Evolutionary conservation across 257 asterid genomes (phyloP).

Genomic region (Solanum chilense): DNA sequence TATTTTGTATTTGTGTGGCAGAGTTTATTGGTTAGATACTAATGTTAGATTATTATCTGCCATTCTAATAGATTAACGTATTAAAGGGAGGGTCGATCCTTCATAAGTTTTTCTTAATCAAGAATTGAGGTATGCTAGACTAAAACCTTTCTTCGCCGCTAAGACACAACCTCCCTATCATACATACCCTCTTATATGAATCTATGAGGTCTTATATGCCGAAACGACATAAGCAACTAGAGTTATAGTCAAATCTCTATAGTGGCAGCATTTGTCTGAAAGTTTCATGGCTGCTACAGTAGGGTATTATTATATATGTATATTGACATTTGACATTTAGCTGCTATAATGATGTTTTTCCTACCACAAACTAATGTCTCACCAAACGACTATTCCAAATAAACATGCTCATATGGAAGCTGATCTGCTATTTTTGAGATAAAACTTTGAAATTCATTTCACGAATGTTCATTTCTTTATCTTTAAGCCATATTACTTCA

Average conservation of each 20-base stretch:
- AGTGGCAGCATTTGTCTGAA: background rate
- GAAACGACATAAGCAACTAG: background rate
- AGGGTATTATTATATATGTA: background rate
- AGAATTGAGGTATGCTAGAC: background rate
- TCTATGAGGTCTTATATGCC: background rate
- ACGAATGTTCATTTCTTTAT: background rate
- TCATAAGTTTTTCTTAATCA: background rate
- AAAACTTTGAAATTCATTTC: background rate
- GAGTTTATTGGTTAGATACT: background rate
- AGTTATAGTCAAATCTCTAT: background rate
- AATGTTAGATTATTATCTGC: background rate
- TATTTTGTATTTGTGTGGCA: background rate
- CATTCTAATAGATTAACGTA: background rate
- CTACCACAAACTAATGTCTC: background rate
- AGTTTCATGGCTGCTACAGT: background rate
- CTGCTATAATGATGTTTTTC: background rate
- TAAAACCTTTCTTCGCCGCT: background rate
- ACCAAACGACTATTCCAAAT: background rate
- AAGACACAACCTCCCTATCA: background rate
- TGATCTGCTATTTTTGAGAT: background rate
- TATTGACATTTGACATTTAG: background rate
- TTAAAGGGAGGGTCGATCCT: background rate
- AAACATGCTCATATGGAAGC: background rate
- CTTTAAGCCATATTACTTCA: background rate
- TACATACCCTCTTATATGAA: background rate